Evolutionary conservation across 768 basidiomycete genomes (phyloP), one percentile per base, ranked within the genome.

Genomic region (Tremella mesenterica): DNA sequence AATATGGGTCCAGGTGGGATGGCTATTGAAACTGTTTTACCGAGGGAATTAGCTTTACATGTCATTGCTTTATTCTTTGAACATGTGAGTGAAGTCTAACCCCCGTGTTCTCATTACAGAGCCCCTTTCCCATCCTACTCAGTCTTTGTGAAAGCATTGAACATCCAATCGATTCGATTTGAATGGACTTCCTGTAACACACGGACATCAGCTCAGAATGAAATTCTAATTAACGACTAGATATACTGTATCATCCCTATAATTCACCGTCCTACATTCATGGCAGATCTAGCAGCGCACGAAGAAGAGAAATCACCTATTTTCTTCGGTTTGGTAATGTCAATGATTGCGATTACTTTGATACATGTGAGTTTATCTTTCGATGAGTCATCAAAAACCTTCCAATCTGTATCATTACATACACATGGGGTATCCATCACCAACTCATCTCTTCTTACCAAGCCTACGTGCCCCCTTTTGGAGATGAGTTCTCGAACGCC

Each of bases 281-380:
- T 59, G 61, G 51, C 52, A 2, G 58, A 63, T 20, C 45, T 59
- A 21, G 16, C 39, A 7, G 20, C 38, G 16, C 54, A 41, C 14
- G 61, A 63, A 25, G 61, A 63, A 38, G 61, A 63, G 48, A 29
- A 39, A 16, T 34, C 52, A 46, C 61, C 58, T 2, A 54, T 57
- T 16, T 57, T 63, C 45, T 59, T 63, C 33, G 61, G 58, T 6
- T 20, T 59, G 21, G 48, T 63, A 25, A 56, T 63, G 54, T 54
- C 55, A 6, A 59, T 59, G 44, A 57, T 63, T 4, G 54, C 61
- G 1, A 53, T 49, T 9, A 63, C 61, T 4, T 48, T 63, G 3
- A 57, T 63, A 2, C 61, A 63, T 45, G 61, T 63, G n/a, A 41
- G 57, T 53, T n/a, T n/a, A n/a, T n/a, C n/a, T n/a, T n/a, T n/a